Percentiles rank a stretch among this genome's conserved stretches.
These are phyloP conservation scores for Trypanosoma vivax DNA, from an alignment of 208 protist species.

Conservation along the genomic window DNA sequence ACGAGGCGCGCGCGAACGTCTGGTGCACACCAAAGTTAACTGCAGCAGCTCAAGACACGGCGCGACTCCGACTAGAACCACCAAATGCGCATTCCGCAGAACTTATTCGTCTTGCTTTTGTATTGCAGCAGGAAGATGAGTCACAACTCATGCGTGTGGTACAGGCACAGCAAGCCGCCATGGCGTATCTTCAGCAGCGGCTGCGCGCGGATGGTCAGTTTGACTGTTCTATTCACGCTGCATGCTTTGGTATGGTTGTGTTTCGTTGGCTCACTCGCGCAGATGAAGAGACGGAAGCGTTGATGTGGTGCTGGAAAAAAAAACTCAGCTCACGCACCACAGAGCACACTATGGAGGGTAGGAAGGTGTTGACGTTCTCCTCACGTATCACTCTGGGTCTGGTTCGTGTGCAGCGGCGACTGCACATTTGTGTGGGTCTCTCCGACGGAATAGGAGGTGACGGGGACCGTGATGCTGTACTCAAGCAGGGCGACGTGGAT, in stretches of 20 bases:
- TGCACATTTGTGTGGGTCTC: conserved; percentile 23
- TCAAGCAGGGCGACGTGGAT: conserved; percentile 9
- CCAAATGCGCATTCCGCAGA: conserved; percentile 4
- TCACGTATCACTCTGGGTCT: conserved; percentile 26
- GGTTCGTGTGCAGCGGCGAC: conserved; percentile 32
- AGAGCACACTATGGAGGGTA: neutral
- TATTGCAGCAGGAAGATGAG: neutral
- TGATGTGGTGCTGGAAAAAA: conserved; percentile 27
- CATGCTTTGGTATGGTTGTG: conserved; percentile 43
- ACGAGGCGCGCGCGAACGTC: conserved; percentile 7
- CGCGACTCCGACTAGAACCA: conserved; percentile 4
- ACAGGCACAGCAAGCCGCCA: conserved; percentile 12
- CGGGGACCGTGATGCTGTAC: neutral
- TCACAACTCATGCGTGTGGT: neutral
- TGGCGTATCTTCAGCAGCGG: conserved; percentile 23
- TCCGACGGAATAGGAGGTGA: neutral
- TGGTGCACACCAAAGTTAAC: conserved; percentile 10
- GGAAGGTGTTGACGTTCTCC: neutral
- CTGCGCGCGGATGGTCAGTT: conserved; percentile 62
- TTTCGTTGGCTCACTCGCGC: conserved; percentile 53
- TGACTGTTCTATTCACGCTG: conserved; percentile 41
- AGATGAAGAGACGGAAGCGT: conserved; percentile 43
- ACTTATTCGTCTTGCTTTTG: conserved; percentile 7
- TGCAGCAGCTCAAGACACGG: neutral
- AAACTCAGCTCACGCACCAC: too few species aligned